A percentile compares a stretch with the other conserved stretches of the same genome.
These are phyloP conservation scores for Helichrysum umbraculigerum DNA, from an alignment of 129 eudicot genomes.

Conservation along the genomic window DNA sequence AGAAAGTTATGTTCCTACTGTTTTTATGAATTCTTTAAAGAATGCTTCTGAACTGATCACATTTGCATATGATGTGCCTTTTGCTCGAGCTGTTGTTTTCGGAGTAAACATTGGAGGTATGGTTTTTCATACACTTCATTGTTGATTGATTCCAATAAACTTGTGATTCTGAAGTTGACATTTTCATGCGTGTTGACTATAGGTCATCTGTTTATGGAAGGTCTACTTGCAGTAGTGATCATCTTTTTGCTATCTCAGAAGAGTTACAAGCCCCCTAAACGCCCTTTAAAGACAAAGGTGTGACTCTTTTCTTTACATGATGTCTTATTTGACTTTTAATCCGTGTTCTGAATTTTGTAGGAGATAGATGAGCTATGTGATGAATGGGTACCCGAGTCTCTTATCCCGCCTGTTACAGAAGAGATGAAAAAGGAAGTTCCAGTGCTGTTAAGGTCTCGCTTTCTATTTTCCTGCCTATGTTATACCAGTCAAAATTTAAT, in stretches of 20 bases:
- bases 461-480: background rate
- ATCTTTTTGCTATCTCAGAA: slow-evolving; percentile 75
- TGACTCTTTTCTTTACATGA: background rate
- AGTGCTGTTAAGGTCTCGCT: slow-evolving; percentile 65
- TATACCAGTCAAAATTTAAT: slow-evolving; percentile 9
- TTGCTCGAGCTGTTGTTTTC: slow-evolving; percentile 79
- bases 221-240: slow-evolving; percentile 85
- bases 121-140: slow-evolving; percentile 8
- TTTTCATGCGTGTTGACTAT: slow-evolving; percentile 27
- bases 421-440: slow-evolving; percentile 80
- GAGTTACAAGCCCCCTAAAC: slow-evolving; percentile 97
- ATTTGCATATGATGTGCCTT: slow-evolving; percentile 71
- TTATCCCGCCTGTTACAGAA: slow-evolving; percentile 74
- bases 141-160: background rate
- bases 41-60: slow-evolving; percentile 63
- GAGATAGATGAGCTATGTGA: slow-evolving; percentile 95
- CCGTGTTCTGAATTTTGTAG: slow-evolving; percentile 38
- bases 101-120: slow-evolving; percentile 93
- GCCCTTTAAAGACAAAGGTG: slow-evolving; percentile 87
- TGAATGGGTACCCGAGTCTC: slow-evolving; percentile 98
- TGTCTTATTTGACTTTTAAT: slow-evolving; percentile 20
- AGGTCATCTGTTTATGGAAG: slow-evolving; percentile 83
- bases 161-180: slow-evolving; percentile 6
- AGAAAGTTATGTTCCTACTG: slow-evolving; percentile 38
- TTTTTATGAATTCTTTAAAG: slow-evolving; percentile 44